Evolutionary conservation across 1,284 basidiomycete genomes (phyloP).

Genomic region (Volvariella surrecta): DNA sequence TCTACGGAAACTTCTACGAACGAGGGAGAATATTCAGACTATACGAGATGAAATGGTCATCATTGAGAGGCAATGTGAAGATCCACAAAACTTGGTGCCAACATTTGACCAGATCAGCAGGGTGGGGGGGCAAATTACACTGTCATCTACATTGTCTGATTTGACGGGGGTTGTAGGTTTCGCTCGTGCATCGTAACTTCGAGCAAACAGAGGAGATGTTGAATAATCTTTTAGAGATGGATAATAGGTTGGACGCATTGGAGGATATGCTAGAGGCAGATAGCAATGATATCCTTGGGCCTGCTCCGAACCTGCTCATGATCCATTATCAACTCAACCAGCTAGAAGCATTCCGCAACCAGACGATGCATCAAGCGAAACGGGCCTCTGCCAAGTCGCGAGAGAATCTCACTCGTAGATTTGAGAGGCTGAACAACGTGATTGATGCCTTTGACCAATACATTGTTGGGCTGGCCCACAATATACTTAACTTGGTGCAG

Average conservation of each 20-base stretch:
- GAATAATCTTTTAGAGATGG: conserved; percentile 86
- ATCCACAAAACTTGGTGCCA: conserved; percentile 63
- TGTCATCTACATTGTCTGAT: conserved; percentile 1
- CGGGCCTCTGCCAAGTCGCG: conserved; percentile 67
- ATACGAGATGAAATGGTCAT: conserved; percentile 91
- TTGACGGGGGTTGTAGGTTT: conserved; percentile 54
- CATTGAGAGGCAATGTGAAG: conserved; percentile 73
- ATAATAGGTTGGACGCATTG: conserved; percentile 73
- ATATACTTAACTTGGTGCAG: conserved; percentile 76
- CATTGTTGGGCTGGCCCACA: conserved; percentile 70
- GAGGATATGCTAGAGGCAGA: conserved; percentile 75
- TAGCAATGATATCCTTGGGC: conserved; percentile 67
- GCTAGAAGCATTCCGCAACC: conserved; percentile 90
- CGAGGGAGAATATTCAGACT: conserved; percentile 75
- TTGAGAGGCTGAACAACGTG: conserved; percentile 82
- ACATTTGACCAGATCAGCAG: conserved; percentile 92
- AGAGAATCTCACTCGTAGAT: conserved; percentile 68
- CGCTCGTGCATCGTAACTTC: conserved; percentile 93
- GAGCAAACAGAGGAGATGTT: conserved; percentile 95
- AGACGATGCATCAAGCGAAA: conserved; percentile 89
- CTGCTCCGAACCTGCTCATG: conserved; percentile 80
- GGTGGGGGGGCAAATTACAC: conserved; percentile 36
- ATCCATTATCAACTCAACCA: conserved; percentile 89
- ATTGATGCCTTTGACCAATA: conserved; percentile 85
- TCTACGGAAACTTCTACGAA: conserved; percentile 77